Percentiles rank a stretch among this genome's conserved stretches.
Evolutionary conservation across 1,284 basidiomycete genomes (phyloP).

Genomic region (Tylopilus orsonianus): DNA sequence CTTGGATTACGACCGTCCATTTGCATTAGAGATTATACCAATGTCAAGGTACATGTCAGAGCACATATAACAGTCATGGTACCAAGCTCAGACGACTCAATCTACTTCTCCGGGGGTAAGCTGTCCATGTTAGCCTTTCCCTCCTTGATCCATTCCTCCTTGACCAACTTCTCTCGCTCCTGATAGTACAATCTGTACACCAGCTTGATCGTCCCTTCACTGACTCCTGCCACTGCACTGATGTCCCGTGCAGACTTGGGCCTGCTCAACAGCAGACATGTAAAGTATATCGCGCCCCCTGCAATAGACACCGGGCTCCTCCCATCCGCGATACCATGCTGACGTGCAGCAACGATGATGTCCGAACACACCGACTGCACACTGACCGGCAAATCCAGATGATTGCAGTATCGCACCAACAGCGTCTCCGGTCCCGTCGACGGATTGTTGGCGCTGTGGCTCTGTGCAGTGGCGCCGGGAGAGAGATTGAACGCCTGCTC

Average conservation of each 20-base stretch:
- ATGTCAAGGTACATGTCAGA: slow-evolving; percentile 13
- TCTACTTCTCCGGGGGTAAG: slow-evolving; percentile 30
- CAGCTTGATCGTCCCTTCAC: slow-evolving; percentile 93
- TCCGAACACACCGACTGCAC: slow-evolving; percentile 84
- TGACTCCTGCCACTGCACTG: slow-evolving; percentile 93
- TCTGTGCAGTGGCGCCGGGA: slow-evolving; percentile 60
- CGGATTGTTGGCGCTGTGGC: slow-evolving; percentile 37
- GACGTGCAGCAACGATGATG: slow-evolving; percentile 79
- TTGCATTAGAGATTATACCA: slow-evolving; percentile 12
- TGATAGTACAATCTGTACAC: slow-evolving; percentile 74
- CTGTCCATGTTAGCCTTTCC: slow-evolving; percentile 63
- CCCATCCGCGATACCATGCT: slow-evolving; percentile 88
- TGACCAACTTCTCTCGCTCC: slow-evolving; percentile 73
- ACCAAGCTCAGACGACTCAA: slow-evolving; percentile 2
- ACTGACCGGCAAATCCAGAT: slow-evolving; percentile 83
- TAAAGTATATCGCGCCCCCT: slow-evolving; percentile 94
- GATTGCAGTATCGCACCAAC: slow-evolving; percentile 93
- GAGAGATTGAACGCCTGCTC: slow-evolving; percentile 90
- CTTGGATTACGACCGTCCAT: too few species aligned
- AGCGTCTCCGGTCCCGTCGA: slow-evolving; percentile 79
- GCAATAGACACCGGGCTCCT: slow-evolving; percentile 95
- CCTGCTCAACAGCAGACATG: slow-evolving; percentile 78
- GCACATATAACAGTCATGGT: slow-evolving; percentile 21
- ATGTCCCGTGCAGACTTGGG: slow-evolving; percentile 82
- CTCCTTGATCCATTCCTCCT: slow-evolving; percentile 78